Conservation (phyloP, 345 rosid species). For the Camelina neglecta region DNA sequence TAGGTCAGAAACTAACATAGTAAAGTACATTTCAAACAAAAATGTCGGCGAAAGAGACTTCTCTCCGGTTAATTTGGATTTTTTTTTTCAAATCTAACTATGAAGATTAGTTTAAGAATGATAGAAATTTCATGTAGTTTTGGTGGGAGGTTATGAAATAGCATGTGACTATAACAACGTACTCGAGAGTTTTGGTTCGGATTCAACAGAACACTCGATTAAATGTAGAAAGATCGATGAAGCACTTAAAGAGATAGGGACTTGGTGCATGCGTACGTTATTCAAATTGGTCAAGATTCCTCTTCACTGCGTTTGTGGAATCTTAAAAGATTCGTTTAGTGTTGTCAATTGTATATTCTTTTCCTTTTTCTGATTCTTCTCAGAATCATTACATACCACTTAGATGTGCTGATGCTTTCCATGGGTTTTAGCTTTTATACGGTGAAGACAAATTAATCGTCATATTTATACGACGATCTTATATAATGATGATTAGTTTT, state of each 20-base stretch:
- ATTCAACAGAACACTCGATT: conserved; percentile 38
- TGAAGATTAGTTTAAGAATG: not conserved
- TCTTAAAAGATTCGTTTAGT: conserved; percentile 36
- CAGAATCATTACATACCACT: conserved; percentile 36
- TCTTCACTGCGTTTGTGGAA: conserved; percentile 44
- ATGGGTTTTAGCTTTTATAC: not conserved
- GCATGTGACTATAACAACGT: conserved; percentile 18
- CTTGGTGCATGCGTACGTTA: conserved; percentile 44
- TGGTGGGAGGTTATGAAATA: not conserved
- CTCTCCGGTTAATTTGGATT: not conserved
- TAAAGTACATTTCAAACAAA: not conserved
- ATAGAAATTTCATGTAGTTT: not conserved
- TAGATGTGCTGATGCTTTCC: conserved; percentile 9
- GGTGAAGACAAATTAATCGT: not conserved
- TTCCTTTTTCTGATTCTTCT: conserved; percentile 28
- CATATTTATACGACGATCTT: not conserved
- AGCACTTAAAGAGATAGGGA: conserved; percentile 29
- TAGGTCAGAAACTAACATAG: not conserved
- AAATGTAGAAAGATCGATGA: conserved; percentile 25
- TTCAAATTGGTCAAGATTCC: conserved; percentile 43
- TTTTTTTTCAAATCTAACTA: not conserved
- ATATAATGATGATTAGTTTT: not conserved
- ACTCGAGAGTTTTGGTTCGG: not conserved
- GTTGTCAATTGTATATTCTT: conserved; percentile 10
- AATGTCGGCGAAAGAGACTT: not conserved